phyloP scores from a whole-genome alignment of 345 rosid species.

The Eucalyptus cladocalyx region DNA sequence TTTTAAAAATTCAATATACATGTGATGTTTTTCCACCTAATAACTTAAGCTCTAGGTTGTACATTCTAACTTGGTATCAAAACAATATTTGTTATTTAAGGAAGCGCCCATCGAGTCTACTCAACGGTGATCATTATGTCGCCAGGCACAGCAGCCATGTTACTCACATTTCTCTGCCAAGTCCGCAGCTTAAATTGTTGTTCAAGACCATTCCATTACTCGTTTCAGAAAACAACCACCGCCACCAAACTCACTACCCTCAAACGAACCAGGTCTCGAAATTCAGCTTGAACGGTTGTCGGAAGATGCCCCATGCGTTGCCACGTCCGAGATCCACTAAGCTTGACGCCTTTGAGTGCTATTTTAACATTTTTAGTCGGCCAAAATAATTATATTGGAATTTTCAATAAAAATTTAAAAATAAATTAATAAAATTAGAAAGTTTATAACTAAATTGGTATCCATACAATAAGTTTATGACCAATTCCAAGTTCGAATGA shows the following conservation, averaged over 20 bases:
- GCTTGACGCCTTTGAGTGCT: background rate
- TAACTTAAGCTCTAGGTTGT: rapidly evolving
- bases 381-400: background rate
- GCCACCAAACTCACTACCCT: background rate
- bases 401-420: rapidly evolving
- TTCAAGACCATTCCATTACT: background rate
- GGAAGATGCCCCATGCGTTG: background rate
- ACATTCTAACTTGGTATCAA: background rate
- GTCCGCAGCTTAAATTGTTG: background rate
- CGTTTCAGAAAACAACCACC: background rate
- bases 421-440: rapidly evolving
- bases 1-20: background rate
- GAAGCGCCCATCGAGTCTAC: background rate
- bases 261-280: background rate
- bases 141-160: background rate
- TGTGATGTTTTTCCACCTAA: background rate
- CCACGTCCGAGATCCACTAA: background rate
- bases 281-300: background rate
- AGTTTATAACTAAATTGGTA: background rate
- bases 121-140: background rate
- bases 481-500: background rate
- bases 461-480: background rate
- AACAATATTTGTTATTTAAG: background rate
- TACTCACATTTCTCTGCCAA: background rate
- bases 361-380: background rate